Evolutionary conservation across 140 eudicot genomes (phyloP).

Genomic region (Ambrosia hybrid): DNA sequence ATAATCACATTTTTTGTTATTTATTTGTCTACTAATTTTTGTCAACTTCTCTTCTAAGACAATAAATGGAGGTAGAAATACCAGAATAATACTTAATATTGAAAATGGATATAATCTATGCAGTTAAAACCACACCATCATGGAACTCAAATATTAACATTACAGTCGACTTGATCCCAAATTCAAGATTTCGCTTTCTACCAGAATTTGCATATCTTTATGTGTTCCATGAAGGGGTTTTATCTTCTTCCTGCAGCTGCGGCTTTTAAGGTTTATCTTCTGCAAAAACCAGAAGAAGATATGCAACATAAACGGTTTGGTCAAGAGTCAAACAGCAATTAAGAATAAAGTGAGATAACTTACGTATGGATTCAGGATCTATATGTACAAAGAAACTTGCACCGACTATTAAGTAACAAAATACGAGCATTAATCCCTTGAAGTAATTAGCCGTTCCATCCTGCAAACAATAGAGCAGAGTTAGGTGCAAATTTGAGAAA

Average conservation of each 20-base stretch:
- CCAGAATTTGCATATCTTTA: not conserved
- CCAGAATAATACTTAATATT: not conserved
- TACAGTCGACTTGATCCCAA: too few relatives aligned
- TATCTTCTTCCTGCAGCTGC: not conserved
- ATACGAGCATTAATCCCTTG: constrained; percentile 81
- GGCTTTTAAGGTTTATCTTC: constrained; percentile 39
- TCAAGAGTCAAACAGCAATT: not conserved
- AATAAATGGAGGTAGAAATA: constrained; percentile 7
- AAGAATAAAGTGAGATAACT: constrained; percentile 27
- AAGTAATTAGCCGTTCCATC: constrained; percentile 87
- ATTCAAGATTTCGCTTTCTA: too few relatives aligned
- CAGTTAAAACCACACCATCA: too few relatives aligned
- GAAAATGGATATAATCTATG: not conserved
- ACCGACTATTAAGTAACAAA: constrained; percentile 79
- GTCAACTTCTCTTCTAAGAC: constrained; percentile 9
- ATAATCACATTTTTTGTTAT: not conserved
- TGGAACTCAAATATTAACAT: too few relatives aligned
- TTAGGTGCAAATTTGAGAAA: constrained; percentile 21
- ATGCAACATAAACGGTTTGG: not conserved
- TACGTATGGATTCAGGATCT: constrained; percentile 58
- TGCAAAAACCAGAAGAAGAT: constrained; percentile 27
- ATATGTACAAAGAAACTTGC: constrained; percentile 85
- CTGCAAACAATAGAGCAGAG: constrained; percentile 33
- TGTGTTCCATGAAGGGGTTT: not conserved
- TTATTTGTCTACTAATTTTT: not conserved